A percentile compares a stretch with the other conserved stretches of the same genome.
phyloP scores from a whole-genome alignment of 2,329 filamentous ascomycete species.

The Calonectria multiphialidica region DNA sequence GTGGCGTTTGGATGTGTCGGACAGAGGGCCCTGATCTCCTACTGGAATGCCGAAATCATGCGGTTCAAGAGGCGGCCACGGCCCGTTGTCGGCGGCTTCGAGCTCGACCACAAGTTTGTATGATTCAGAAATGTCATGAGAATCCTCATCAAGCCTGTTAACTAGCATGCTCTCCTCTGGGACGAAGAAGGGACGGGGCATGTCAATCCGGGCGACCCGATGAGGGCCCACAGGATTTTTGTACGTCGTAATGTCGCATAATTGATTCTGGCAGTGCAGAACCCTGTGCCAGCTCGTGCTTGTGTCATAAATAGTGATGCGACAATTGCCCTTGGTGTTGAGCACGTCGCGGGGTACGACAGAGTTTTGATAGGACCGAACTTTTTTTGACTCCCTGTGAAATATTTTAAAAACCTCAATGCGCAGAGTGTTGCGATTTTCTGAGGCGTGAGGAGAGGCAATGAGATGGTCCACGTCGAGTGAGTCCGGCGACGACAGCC shows the following conservation, averaged over 20 bases:
- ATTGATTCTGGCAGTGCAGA: constrained; percentile 66
- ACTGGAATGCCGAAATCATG: constrained; percentile 46
- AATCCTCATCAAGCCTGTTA: constrained; percentile 59
- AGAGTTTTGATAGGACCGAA: constrained; percentile 44
- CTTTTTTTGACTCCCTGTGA: constrained; percentile 60
- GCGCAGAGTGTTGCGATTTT: constrained; percentile 58
- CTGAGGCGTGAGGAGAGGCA: constrained; percentile 44
- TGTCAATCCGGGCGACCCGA: constrained; percentile 60
- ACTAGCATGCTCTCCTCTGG: constrained; percentile 65
- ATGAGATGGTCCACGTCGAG: constrained; percentile 49
- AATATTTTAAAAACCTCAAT: constrained; percentile 66
- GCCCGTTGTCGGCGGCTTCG: constrained; percentile 60
- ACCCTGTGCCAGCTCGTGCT: constrained; percentile 53
- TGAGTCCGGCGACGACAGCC: constrained; percentile 55
- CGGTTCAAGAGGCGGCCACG: constrained; percentile 66
- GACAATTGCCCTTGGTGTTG: constrained; percentile 51
- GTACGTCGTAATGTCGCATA: constrained; percentile 64
- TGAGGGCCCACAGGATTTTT: constrained; percentile 60
- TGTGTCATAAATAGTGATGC: constrained; percentile 52
- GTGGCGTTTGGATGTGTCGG: constrained; percentile 37
- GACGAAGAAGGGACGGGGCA: constrained; percentile 63
- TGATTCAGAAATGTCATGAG: constrained; percentile 61
- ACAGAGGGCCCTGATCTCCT: constrained; percentile 31
- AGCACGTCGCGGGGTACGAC: constrained; percentile 46
- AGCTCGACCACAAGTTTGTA: constrained; percentile 66